Evolutionary conservation across 208 protist species (phyloP).

Genomic region (Trichomonas tenax): DNA sequence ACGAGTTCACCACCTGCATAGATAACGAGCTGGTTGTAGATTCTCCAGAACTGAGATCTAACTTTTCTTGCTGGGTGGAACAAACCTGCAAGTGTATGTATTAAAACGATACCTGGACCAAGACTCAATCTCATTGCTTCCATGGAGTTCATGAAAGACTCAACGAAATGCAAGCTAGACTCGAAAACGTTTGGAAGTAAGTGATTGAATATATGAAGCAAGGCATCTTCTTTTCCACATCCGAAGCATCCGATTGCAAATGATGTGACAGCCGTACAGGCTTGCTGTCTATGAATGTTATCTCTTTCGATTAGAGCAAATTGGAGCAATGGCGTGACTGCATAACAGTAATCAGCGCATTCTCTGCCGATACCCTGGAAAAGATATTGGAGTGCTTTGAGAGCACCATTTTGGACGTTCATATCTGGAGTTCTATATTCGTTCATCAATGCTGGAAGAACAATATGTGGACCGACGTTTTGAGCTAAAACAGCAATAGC

Average conservation of each 20-base stretch:
- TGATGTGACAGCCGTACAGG: constrained; percentile 81
- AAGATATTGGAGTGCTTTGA: constrained; percentile 94
- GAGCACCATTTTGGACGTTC: constrained; percentile 72
- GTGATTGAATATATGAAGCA: constrained; percentile 92
- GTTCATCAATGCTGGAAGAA: constrained; percentile 95
- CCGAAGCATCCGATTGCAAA: constrained; percentile 59
- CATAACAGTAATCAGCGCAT: constrained; percentile 91
- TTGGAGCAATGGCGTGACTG: constrained; percentile 83
- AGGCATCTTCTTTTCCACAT: constrained; percentile 69
- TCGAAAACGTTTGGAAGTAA: constrained; percentile 99
- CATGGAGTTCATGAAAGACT: constrained; percentile 88
- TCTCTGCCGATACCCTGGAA: constrained; percentile 96
- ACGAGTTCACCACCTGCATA: constrained; percentile 75
- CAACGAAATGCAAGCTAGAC: constrained; percentile 83
- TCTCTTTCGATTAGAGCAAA: constrained; percentile 94
- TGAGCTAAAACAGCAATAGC: constrained; percentile 97
- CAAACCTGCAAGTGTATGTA: constrained; percentile 80
- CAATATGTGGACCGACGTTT: constrained; percentile 88
- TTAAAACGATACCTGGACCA: constrained; percentile 69
- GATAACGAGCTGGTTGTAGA: constrained; percentile 97
- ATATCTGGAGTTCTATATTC: constrained; percentile 95
- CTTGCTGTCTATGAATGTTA: constrained; percentile 92
- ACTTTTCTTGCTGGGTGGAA: constrained; percentile 94
- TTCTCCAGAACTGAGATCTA: constrained; percentile 90
- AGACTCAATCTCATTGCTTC: constrained; percentile 78